A percentile compares a stretch with the other conserved stretches of the same genome.
Evolutionary conservation across 129 eudicot species (phyloP).

Genomic region (Pulicaria dysenterica): DNA sequence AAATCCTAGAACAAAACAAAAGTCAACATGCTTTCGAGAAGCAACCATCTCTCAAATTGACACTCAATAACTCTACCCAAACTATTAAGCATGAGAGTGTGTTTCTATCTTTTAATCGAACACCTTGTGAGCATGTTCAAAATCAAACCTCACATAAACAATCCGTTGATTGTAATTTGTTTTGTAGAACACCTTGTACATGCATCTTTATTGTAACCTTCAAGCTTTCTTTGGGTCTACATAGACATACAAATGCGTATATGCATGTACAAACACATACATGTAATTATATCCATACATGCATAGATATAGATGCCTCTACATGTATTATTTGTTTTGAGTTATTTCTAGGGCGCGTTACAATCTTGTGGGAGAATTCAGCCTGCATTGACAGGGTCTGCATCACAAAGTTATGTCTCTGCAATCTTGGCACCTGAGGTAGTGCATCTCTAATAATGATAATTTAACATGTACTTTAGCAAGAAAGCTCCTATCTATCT

Average conservation of each 20-base stretch:
- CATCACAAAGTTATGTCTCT: constrained; percentile 30
- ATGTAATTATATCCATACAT: neutral
- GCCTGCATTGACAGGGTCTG: constrained; percentile 36
- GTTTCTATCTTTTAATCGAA: too few relatives aligned
- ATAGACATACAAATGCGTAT: neutral
- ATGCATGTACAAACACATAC: neutral
- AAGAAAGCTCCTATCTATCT: neutral
- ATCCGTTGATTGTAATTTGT: neutral
- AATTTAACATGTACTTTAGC: too few relatives aligned
- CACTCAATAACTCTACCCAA: too few relatives aligned
- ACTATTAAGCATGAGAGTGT: too few relatives aligned
- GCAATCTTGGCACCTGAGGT: constrained; percentile 39
- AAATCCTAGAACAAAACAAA: too few relatives aligned
- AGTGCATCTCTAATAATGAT: neutral
- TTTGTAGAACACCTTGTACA: neutral
- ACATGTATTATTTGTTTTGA: constrained; percentile 15
- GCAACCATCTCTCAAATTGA: too few relatives aligned
- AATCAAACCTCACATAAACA: too few relatives aligned
- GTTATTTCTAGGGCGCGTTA: constrained; percentile 39
- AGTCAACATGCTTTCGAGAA: too few relatives aligned
- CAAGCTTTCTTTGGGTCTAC: neutral
- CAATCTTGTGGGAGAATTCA: constrained; percentile 37
- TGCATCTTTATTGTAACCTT: neutral
- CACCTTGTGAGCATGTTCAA: too few relatives aligned
- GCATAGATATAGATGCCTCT: neutral